Evolutionary conservation across 768 basidiomycete genomes (phyloP), one percentile per base, ranked within the genome.

Genomic region (Xerocomus brunneocitrinus): DNA sequence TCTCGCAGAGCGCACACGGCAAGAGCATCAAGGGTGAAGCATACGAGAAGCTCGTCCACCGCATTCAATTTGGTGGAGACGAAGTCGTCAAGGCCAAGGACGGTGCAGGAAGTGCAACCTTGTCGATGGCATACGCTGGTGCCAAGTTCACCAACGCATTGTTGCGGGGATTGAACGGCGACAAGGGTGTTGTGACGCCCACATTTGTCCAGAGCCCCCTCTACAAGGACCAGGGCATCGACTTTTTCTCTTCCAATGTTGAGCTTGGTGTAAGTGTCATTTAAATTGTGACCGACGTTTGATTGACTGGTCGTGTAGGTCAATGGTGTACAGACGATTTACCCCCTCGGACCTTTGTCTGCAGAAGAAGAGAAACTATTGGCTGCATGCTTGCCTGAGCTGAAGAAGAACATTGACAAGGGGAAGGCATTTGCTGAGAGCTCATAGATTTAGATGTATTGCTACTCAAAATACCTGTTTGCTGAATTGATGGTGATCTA

Each of bases 51-150:
- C 79, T 98, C 58, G 87, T 99, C 51, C 74, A 95, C 76, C 83
- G 95, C 53, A 98, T 98, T 68, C 95, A 99, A 71, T 98, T 83
- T 62, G 95, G 95, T 68, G 95, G 95, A 73, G 95, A 99, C 65
- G 95, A 98, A 74, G 95, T 98, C 58, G 95, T 98, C 67, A 87
- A 97, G 79, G 95, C 95, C 47, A 98, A 98, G 80, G 94, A 95
- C 59, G 86, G 87, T 60, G 83, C 85, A 38, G 87, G 86, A 49
- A 81, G 79, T 39, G 86, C 86, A 34, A 89, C 86, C 27, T 80
- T 89, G 53, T 85, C 84, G 50, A 89, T 89, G 87, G 84, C 85
- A 12, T 86, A 83, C 66, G 85, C 87, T 50, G 86, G 83, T 62
- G 84, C 86, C 66, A 82, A 82, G 71, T 89, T 87, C 69, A 74